Evolutionary conservation across 495 filamentous ascomycete genomes (phyloP).

Genomic region (Penicillium manginii): DNA sequence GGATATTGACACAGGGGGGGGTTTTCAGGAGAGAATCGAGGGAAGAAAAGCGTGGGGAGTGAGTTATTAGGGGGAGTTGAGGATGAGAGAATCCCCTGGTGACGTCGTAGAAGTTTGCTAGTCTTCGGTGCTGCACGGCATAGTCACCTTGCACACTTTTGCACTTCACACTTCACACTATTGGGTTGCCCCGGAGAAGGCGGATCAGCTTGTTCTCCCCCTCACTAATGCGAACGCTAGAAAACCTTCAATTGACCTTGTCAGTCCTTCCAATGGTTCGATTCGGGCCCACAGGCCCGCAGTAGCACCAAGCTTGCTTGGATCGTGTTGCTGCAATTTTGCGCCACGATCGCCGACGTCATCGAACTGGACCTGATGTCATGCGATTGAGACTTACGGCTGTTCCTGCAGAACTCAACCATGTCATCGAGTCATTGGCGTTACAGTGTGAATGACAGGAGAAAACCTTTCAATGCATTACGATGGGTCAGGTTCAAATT

Average conservation of each 20-base stretch:
- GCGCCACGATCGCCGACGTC: constrained; percentile 30
- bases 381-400: constrained; percentile 11
- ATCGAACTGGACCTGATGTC: constrained; percentile 31
- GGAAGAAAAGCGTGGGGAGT: background rate
- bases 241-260: constrained; percentile 4
- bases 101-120: constrained; percentile 45
- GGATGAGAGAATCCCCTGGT: constrained; percentile 25
- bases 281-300: background rate
- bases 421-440: constrained; percentile 20
- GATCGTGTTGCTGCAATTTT: background rate
- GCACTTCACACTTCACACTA: background rate
- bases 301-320: background rate
- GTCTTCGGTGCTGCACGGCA: too few species aligned
- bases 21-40: constrained; percentile 6
- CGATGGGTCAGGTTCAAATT: background rate
- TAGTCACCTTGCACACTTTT: too few species aligned
- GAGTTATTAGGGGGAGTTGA: background rate
- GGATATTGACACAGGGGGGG: constrained; percentile 26
- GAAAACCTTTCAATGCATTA: background rate
- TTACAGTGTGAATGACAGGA: constrained; percentile 13
- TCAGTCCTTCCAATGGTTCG: background rate
- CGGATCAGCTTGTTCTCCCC: constrained; percentile 16
- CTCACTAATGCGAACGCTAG: constrained; percentile 1
- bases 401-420: constrained; percentile 20
- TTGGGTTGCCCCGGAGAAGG: constrained; percentile 13